Percentiles rank a stretch among this genome's conserved stretches.
These are phyloP conservation scores for Kickxella alabastrina DNA, from an alignment of 192 early-diverging fungal genomes.

Conservation along the genomic window DNA sequence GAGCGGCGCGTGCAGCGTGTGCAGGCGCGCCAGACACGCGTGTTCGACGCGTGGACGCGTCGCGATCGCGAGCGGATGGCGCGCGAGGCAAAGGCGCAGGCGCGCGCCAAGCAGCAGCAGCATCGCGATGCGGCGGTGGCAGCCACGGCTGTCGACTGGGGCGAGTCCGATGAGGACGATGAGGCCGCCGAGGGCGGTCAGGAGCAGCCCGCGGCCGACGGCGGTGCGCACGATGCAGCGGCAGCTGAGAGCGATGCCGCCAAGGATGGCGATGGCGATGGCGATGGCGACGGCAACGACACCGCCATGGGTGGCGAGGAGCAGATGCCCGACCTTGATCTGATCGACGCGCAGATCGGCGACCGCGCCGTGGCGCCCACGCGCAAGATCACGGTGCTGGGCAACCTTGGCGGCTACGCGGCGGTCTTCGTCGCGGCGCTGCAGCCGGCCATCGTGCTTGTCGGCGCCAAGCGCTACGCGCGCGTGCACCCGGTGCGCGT, in stretches of 20 bases:
- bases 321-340: not conserved
- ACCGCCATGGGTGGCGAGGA: not conserved
- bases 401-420: constrained; percentile 39
- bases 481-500: constrained; percentile 44
- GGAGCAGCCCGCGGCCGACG: not conserved
- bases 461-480: constrained; percentile 34
- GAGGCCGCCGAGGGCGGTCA: not conserved
- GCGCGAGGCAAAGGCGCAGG: constrained; percentile 9
- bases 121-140: constrained; percentile 29
- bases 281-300: not conserved
- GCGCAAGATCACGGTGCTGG: constrained; percentile 30
- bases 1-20: constrained; percentile 28
- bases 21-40: constrained; percentile 18
- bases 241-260: not conserved
- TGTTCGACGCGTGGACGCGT: constrained; percentile 26
- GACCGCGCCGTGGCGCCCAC: constrained; percentile 14
- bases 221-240: not conserved
- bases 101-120: constrained; percentile 14
- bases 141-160: constrained; percentile 50
- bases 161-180: constrained; percentile 29
- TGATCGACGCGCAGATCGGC: too few relatives aligned
- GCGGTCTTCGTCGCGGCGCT: constrained; percentile 33
- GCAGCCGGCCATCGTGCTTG: constrained; percentile 28
- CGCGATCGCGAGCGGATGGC: constrained; percentile 9
- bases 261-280: constrained; percentile 18